phyloP scores from a whole-genome alignment of 1,284 basidiomycete genomes.

The Schizopora paradoxa region DNA sequence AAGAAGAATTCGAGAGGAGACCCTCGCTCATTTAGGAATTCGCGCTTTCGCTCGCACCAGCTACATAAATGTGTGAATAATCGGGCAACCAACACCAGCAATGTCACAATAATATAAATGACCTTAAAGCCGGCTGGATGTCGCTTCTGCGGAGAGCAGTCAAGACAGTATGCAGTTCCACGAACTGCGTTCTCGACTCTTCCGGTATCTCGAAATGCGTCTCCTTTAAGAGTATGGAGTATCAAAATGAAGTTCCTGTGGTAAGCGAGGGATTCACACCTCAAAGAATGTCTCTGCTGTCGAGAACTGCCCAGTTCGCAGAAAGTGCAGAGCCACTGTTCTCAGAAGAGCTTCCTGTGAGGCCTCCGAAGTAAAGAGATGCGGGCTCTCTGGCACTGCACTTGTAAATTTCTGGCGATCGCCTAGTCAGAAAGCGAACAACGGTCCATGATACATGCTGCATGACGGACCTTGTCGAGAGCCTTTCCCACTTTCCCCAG shows the following conservation, averaged over 20 bases:
- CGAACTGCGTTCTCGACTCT: slow-evolving; percentile 55
- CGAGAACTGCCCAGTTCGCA: slow-evolving; percentile 75
- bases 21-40: slow-evolving; percentile 60
- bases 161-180: slow-evolving; percentile 71
- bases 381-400: slow-evolving; percentile 58
- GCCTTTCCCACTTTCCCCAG: slow-evolving; percentile 76
- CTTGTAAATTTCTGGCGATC: slow-evolving; percentile 60
- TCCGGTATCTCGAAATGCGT: slow-evolving; percentile 56
- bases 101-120: slow-evolving; percentile 26
- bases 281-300: slow-evolving; percentile 68
- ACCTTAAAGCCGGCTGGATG: slow-evolving; percentile 72
- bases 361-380: slow-evolving; percentile 61
- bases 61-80: slow-evolving; percentile 34
- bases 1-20: slow-evolving; percentile 83
- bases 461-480: slow-evolving; percentile 72
- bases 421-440: slow-evolving; percentile 12
- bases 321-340: slow-evolving; percentile 71
- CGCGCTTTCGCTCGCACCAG: slow-evolving; percentile 68
- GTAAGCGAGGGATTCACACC: slow-evolving; percentile 34
- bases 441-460: slow-evolving; percentile 13
- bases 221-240: slow-evolving; percentile 52
- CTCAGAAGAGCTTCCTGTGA: slow-evolving; percentile 62
- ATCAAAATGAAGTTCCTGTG: neutral
- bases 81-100: slow-evolving; percentile 10
- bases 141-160: slow-evolving; percentile 61